Conservation (phyloP, 2,329 filamentous ascomycete species). For the Diaporthe sp. region DNA sequence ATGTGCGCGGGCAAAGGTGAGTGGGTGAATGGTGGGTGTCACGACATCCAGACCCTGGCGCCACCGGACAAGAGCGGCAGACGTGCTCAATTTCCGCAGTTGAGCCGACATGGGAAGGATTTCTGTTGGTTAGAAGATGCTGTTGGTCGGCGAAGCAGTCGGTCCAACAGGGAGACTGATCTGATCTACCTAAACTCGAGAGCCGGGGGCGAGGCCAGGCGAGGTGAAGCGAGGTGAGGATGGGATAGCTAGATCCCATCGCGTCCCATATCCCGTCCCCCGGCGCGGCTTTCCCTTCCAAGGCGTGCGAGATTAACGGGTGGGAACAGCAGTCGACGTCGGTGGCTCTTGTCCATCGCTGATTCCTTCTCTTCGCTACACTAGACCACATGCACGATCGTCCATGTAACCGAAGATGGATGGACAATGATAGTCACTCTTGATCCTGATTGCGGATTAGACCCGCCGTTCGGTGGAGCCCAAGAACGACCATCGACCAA, state of each 20-base stretch:
- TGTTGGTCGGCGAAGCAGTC: not conserved
- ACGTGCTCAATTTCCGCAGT: constrained; percentile 20
- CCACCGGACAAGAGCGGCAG: not conserved
- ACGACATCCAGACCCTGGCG: not conserved
- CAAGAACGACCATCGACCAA: not conserved
- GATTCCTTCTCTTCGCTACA: constrained; percentile 2
- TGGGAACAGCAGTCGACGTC: not conserved
- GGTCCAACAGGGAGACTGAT: not conserved
- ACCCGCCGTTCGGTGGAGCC: not conserved
- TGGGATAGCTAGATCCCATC: not conserved
- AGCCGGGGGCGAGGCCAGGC: not conserved
- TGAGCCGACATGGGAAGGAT: constrained; percentile 16
- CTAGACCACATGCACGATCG: not conserved
- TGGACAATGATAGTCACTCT: not conserved
- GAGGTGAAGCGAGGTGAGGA: constrained; percentile 7
- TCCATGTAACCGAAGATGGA: not conserved
- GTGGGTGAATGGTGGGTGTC: not conserved
- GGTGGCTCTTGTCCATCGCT: constrained; percentile 4
- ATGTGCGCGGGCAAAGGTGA: not conserved
- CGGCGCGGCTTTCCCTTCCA: not conserved
- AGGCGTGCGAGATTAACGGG: not conserved
- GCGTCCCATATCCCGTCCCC: not conserved
- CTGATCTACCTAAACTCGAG: not conserved
- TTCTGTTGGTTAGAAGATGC: not conserved
- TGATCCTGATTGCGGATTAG: constrained; percentile 15